phyloP scores from a whole-genome alignment of 192 early-diverging fungal genomes.

The Gigaspora rosea region DNA sequence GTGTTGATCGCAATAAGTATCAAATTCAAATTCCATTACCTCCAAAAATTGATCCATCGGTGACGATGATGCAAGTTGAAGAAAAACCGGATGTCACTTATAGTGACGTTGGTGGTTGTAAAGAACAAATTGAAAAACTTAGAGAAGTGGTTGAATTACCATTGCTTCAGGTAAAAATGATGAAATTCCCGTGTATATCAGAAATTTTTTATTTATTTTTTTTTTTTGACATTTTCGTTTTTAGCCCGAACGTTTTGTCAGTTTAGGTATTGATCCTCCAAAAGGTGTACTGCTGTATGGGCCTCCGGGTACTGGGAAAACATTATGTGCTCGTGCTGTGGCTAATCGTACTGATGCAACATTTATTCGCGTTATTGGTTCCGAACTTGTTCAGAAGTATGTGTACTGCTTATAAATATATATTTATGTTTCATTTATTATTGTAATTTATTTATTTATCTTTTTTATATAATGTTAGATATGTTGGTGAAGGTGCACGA shows the following conservation, averaged over 20 bases:
- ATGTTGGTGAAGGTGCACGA: slow-evolving; percentile 98
- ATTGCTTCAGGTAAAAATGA: slow-evolving; percentile 65
- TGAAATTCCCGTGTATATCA: not conserved
- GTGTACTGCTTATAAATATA: not conserved
- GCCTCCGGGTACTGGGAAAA: slow-evolving; percentile 96
- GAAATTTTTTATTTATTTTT: not conserved
- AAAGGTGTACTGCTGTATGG: slow-evolving; percentile 99
- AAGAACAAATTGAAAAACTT: slow-evolving; percentile 99
- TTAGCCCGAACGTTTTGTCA: slow-evolving; percentile 94
- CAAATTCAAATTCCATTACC: slow-evolving; percentile 99
- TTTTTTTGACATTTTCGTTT: too few species aligned
- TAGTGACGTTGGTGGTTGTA: slow-evolving; percentile 98
- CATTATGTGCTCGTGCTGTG: slow-evolving; percentile 95
- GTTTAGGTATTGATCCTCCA: slow-evolving; percentile 98
- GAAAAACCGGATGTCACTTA: slow-evolving; percentile 99
- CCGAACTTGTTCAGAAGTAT: slow-evolving; percentile 96
- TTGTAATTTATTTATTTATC: not conserved
- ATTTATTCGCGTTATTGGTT: slow-evolving; percentile 99
- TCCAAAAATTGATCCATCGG: slow-evolving; percentile 97
- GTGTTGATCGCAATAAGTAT: slow-evolving; percentile 97
- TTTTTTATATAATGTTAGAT: slow-evolving; percentile 46
- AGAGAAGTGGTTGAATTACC: slow-evolving; percentile 99
- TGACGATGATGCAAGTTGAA: slow-evolving; percentile 99
- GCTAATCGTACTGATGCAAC: slow-evolving; percentile 99
- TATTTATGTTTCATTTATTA: slow-evolving; percentile 8